Conservation (phyloP, 805 yeast genomes). For the Cyberlindnera subsufficiens region DNA sequence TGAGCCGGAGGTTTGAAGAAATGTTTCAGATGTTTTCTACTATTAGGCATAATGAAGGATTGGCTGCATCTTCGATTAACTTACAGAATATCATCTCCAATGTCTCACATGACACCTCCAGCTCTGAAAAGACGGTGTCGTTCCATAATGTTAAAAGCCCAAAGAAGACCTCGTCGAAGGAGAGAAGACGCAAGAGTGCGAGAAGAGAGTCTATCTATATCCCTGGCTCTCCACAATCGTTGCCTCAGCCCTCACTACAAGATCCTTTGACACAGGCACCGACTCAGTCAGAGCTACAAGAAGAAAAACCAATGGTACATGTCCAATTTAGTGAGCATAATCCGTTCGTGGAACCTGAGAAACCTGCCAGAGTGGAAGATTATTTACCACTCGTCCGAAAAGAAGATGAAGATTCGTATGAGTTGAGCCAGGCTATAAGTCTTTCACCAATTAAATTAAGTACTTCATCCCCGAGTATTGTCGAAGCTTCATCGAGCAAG, state of each 20-base stretch:
- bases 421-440: constrained; percentile 12
- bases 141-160: constrained; percentile 22
- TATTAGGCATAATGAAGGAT: constrained; percentile 36
- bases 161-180: constrained; percentile 15
- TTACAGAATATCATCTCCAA: constrained; percentile 1
- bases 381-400: neutral
- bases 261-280: neutral
- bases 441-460: constrained; percentile 20
- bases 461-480: constrained; percentile 11
- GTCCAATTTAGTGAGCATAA: constrained; percentile 22
- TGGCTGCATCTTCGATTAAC: constrained; percentile 16
- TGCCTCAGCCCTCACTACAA: neutral
- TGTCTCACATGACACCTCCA: constrained; percentile 5
- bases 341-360: constrained; percentile 13
- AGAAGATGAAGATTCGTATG: constrained; percentile 1
- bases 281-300: neutral
- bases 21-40: constrained; percentile 36
- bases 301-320: constrained; percentile 9
- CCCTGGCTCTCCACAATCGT: constrained; percentile 17
- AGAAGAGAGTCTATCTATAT: constrained; percentile 36
- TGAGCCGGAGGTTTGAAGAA: constrained; percentile 38
- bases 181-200: constrained; percentile 31
- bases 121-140: constrained; percentile 21
- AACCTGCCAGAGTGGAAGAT: neutral
- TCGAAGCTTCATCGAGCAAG: constrained; percentile 1